Conservation (phyloP, 2,329 filamentous ascomycete species). For the Cadophora malorum region DNA sequence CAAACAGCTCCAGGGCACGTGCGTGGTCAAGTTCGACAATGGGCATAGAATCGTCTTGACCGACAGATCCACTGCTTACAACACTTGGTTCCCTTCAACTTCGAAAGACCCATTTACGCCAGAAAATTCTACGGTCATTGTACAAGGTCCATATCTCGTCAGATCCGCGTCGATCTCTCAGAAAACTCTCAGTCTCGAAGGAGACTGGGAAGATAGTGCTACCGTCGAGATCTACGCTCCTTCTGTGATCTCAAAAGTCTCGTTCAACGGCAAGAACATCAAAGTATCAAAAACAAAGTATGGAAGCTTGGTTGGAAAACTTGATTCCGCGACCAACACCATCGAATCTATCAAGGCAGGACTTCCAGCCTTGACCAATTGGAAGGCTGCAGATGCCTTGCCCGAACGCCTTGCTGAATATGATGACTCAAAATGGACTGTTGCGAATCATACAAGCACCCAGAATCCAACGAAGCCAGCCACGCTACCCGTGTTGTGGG, state of each 20-base stretch:
- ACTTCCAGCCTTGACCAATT: constrained; percentile 34
- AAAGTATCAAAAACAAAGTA: constrained; percentile 49
- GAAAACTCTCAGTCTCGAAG: constrained; percentile 50
- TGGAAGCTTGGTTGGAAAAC: constrained; percentile 48
- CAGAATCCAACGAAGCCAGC: constrained; percentile 50
- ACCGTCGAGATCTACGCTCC: constrained; percentile 56
- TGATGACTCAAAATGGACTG: constrained; percentile 50
- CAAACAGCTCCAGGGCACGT: constrained; percentile 56
- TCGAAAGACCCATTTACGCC: constrained; percentile 48
- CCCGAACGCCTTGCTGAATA: constrained; percentile 50
- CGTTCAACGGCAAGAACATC: constrained; percentile 56
- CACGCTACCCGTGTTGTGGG: constrained; percentile 53
- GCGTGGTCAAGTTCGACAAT: constrained; percentile 54
- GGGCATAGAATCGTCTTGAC: constrained; percentile 58
- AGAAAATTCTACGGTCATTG: constrained; percentile 51
- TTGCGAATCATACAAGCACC: constrained; percentile 51
- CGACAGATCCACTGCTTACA: constrained; percentile 60
- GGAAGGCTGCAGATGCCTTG: constrained; percentile 51
- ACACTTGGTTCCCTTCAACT: constrained; percentile 61
- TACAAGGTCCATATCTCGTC: constrained; percentile 60
- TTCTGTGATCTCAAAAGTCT: constrained; percentile 51
- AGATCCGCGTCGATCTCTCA: constrained; percentile 50
- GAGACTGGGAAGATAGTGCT: constrained; percentile 52
- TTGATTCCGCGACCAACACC: constrained; percentile 40
- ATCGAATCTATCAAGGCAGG: constrained; percentile 25